Conservation (phyloP, 2,329 filamentous ascomycete species). For the Rhinocladiella mackenziei region DNA sequence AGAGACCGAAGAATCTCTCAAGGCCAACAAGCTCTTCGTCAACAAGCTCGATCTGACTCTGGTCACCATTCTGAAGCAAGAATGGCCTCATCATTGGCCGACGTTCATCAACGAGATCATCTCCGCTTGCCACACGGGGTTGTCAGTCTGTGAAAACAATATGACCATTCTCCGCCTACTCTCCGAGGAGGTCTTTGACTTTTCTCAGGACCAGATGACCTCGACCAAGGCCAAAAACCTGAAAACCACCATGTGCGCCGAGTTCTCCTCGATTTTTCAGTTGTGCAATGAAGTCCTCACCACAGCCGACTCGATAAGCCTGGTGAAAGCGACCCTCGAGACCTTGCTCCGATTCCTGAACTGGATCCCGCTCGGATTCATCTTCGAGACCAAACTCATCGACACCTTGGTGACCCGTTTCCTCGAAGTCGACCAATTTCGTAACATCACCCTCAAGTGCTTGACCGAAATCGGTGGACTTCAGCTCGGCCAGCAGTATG, state of each 20-base stretch:
- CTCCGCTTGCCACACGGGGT: slow-evolving; percentile 86
- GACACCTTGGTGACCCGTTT: slow-evolving; percentile 90
- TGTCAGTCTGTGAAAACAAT: slow-evolving; percentile 99
- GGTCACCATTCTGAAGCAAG: slow-evolving; percentile 96
- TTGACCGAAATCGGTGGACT: slow-evolving; percentile 95
- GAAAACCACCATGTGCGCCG: slow-evolving; percentile 97
- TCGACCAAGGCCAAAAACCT: slow-evolving; percentile 92
- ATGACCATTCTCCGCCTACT: slow-evolving; percentile 95
- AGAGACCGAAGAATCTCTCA: slow-evolving; percentile 80
- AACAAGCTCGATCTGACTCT: slow-evolving; percentile 99
- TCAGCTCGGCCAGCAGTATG: slow-evolving; percentile 69
- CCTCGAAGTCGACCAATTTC: slow-evolving; percentile 87
- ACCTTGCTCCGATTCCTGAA: slow-evolving; percentile 95
- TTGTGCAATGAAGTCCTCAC: slow-evolving; percentile 93
- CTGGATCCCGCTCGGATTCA: slow-evolving; percentile 98
- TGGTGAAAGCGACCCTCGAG: slow-evolving; percentile 95
- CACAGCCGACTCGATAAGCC: slow-evolving; percentile 78
- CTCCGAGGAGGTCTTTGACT: slow-evolving; percentile 98
- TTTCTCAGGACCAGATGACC: slow-evolving; percentile 99
- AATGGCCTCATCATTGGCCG: slow-evolving; percentile 99
- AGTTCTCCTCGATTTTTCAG: slow-evolving; percentile 98
- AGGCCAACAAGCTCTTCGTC: slow-evolving; percentile 78
- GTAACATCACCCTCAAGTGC: slow-evolving; percentile 94
- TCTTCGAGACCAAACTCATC: slow-evolving; percentile 96
- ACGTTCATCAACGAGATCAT: slow-evolving; percentile 99